These are phyloP conservation scores for Cokeromyces recurvatus DNA, from an alignment of 371 early-diverging fungal genomes.

Conservation along the genomic window DNA sequence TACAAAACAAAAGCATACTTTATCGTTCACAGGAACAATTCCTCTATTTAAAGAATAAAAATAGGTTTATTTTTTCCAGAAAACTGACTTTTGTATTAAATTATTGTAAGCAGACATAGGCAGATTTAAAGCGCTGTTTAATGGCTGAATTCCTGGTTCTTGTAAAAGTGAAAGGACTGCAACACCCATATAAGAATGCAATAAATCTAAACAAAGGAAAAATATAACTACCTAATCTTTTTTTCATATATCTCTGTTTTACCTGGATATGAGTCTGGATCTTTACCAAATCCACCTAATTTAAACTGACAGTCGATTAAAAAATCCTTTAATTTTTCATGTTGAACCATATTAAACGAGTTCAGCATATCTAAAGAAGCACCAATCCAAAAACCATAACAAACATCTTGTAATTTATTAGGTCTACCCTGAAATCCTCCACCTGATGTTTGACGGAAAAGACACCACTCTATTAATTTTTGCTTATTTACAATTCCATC, in stretches of 20 bases:
- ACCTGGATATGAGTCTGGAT: constrained; percentile 60
- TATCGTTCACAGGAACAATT: constrained; percentile 10
- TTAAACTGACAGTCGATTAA: constrained; percentile 56
- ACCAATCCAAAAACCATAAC: constrained; percentile 99
- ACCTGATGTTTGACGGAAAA: constrained; percentile 66
- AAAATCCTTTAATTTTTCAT: constrained; percentile 49
- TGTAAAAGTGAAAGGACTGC: constrained; percentile 66
- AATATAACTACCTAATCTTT: neutral
- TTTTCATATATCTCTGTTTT: constrained; percentile 6
- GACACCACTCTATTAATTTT: constrained; percentile 72
- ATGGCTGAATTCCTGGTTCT: constrained; percentile 47
- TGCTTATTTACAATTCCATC: constrained; percentile 59
- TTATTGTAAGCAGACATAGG: constrained; percentile 35
- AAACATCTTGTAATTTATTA: constrained; percentile 92
- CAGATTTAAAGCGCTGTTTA: constrained; percentile 55
- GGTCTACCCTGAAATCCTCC: constrained; percentile 95
- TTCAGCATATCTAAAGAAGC: constrained; percentile 71
- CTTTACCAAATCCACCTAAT: constrained; percentile 83
- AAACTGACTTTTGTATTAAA: constrained; percentile 18
- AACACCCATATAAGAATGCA: constrained; percentile 89
- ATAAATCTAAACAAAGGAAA: constrained; percentile 57
- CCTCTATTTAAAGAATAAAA: constrained; percentile 3
- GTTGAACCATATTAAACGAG: constrained; percentile 61
- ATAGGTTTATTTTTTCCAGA: constrained; percentile 25
- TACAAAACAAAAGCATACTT: neutral